These are phyloP conservation scores for Cryptococcus sp. DNA, from an alignment of 1,284 basidiomycete genomes.

Conservation along the genomic window DNA sequence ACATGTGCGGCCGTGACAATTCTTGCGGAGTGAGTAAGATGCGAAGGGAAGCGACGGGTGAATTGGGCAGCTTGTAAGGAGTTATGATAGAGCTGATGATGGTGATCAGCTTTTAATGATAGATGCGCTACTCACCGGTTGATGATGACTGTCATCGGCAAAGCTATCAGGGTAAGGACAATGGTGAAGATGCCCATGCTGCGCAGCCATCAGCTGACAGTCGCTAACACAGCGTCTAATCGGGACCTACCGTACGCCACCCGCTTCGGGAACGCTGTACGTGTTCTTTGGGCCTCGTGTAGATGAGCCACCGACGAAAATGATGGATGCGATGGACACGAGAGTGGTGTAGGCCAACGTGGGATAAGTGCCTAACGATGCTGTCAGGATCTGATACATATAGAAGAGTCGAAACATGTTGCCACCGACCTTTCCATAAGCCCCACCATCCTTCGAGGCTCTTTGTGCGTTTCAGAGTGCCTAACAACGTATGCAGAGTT, in stretches of 20 bases:
- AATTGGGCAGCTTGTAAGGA: conserved; percentile 72
- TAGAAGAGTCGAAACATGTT: not conserved
- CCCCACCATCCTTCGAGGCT: conserved; percentile 78
- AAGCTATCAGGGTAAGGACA: conserved; percentile 68
- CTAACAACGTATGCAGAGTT: conserved; percentile 46
- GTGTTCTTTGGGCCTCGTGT: conserved; percentile 59
- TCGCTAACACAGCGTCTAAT: not conserved
- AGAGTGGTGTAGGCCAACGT: conserved; percentile 65
- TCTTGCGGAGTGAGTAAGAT: conserved; percentile 80
- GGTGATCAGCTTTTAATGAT: conserved; percentile 1
- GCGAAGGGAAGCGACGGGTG: conserved; percentile 65
- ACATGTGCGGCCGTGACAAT: conserved; percentile 71
- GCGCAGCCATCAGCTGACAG: not conserved
- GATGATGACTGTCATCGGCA: conserved; percentile 77
- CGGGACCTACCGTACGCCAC: conserved; percentile 61
- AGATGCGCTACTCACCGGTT: conserved; percentile 63
- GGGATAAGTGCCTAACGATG: conserved; percentile 62
- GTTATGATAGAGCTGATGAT: conserved; percentile 74
- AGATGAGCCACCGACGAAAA: conserved; percentile 49
- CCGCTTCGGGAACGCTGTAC: conserved; percentile 68
- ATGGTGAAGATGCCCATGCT: conserved; percentile 51
- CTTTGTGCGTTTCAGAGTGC: conserved; percentile 72
- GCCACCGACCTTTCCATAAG: conserved; percentile 75
- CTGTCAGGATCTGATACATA: not conserved
- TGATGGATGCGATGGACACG: conserved; percentile 46